phyloP scores from a whole-genome alignment of 139 green algal genomes.

The Chlamydomonas sphaeroides region DNA sequence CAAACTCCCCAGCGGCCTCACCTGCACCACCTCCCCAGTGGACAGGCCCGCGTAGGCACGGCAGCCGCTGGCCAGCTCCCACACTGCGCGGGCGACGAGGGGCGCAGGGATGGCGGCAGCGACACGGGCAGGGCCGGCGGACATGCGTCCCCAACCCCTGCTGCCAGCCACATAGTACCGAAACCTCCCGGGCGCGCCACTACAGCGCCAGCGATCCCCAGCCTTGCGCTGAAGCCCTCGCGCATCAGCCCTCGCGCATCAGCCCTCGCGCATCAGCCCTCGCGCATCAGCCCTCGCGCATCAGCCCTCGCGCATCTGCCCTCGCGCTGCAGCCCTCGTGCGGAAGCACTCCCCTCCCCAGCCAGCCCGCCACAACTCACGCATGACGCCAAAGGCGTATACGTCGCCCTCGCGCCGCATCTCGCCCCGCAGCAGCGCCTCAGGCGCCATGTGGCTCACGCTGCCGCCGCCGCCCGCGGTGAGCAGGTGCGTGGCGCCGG shows the following conservation, averaged over 20 bases:
- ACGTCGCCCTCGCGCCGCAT: constrained; percentile 39
- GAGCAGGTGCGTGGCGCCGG: constrained; percentile 23
- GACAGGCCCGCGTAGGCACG: constrained; percentile 40
- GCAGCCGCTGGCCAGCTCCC: constrained; percentile 19
- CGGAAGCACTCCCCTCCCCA: not conserved
- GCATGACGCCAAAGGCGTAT: constrained; percentile 43
- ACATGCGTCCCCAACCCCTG: not conserved
- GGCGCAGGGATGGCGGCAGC: too few relatives aligned
- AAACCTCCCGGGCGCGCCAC: too few relatives aligned
- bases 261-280: too few relatives aligned
- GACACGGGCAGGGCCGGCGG: not conserved
- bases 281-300: too few relatives aligned
- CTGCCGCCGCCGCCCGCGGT: constrained; percentile 28
- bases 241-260: too few relatives aligned
- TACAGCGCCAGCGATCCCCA: too few relatives aligned
- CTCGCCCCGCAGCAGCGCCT: constrained; percentile 35
- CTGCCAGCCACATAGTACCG: not conserved
- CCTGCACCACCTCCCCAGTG: constrained; percentile 42
- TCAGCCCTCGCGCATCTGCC: too few relatives aligned
- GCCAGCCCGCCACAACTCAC: not conserved
- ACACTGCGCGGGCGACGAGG: constrained; percentile 28
- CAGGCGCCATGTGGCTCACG: constrained; percentile 48
- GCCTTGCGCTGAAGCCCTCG: too few relatives aligned
- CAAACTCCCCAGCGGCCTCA: too few relatives aligned
- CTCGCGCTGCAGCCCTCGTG: too few relatives aligned